Evolutionary conservation across 345 rosid genomes (phyloP).

Genomic region (Iberis pinnata): DNA sequence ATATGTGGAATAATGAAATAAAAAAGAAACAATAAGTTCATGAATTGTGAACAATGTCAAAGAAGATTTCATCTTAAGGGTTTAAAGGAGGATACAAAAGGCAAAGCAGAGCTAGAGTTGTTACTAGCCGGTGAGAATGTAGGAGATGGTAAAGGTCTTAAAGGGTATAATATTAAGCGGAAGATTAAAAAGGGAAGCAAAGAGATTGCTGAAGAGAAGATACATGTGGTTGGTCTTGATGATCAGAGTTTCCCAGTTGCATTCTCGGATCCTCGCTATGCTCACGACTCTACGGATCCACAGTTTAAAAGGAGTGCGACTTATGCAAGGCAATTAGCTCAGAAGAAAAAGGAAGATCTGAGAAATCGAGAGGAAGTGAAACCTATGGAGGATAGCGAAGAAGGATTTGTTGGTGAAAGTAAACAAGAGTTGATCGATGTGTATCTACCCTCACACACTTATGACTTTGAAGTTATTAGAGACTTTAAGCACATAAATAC

Average conservation of each 20-base stretch:
- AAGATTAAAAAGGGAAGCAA: conserved; percentile 52
- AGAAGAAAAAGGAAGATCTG: conserved; percentile 40
- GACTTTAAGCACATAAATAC: no score
- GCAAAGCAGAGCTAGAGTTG: conserved; percentile 79
- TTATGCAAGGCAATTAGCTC: conserved; percentile 61
- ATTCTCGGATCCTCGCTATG: conserved; percentile 51
- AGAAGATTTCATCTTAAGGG: conserved; percentile 41
- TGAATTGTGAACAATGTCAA: conserved; percentile 53
- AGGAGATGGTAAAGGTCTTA: conserved; percentile 41
- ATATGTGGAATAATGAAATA: conserved; percentile 35
- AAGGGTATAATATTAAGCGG: conserved; percentile 74
- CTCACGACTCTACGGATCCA: conserved; percentile 93
- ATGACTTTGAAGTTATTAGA: no score
- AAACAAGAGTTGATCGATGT: no score
- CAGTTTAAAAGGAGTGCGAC: conserved; percentile 92
- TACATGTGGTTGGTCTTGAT: conserved; percentile 46
- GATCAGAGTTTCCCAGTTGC: conserved; percentile 72
- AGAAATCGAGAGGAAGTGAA: conserved; percentile 30
- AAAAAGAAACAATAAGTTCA: conserved; percentile 2
- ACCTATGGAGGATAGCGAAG: no score
- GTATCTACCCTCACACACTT: no score
- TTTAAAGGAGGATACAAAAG: conserved; percentile 40
- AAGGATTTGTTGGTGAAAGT: no score
- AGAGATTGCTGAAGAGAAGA: conserved; percentile 48
- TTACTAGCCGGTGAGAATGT: conserved; percentile 72